Conservation (phyloP, 2,329 filamentous ascomycete genomes). For the Epichloe amarillans region DNA sequence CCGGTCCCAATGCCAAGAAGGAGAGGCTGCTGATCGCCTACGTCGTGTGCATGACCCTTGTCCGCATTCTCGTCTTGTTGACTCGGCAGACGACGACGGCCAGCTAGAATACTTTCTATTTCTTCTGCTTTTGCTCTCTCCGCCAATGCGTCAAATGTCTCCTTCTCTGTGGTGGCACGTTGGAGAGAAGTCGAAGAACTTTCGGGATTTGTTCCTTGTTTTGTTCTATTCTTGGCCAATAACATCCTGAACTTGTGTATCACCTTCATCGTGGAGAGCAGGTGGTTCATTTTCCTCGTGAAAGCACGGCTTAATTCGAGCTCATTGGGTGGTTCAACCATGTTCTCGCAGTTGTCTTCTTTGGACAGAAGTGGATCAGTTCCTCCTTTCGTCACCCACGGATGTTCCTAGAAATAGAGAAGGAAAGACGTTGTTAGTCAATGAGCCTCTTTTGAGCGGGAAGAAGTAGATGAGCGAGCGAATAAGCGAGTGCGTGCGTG, state of each 20-base stretch:
- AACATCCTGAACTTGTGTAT: constrained; percentile 78
- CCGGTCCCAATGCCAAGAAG: constrained; percentile 69
- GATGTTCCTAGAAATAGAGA: constrained; percentile 50
- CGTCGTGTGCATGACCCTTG: constrained; percentile 39
- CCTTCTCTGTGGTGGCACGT: not conserved
- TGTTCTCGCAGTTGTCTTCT: constrained; percentile 73
- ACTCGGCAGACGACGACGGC: constrained; percentile 29
- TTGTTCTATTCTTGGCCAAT: constrained; percentile 26
- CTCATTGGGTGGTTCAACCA: constrained; percentile 74
- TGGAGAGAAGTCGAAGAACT: not conserved
- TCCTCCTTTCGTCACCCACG: constrained; percentile 80
- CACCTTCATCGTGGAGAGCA: constrained; percentile 83
- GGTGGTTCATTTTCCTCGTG: constrained; percentile 74
- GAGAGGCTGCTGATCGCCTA: constrained; percentile 45
- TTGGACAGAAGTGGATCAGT: constrained; percentile 64
- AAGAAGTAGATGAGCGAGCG: not conserved
- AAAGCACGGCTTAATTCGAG: constrained; percentile 85
- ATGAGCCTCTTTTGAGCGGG: not conserved
- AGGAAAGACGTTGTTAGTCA: not conserved
- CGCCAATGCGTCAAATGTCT: constrained; percentile 12
- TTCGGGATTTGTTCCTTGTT: constrained; percentile 6
- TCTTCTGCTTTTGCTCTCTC: constrained; percentile 30
- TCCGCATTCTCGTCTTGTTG: constrained; percentile 26
- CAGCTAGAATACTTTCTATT: constrained; percentile 34
- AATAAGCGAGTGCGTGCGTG: not conserved